Evolutionary conservation across 1,284 basidiomycete species (phyloP), one percentile per base, ranked within the genome.

Genomic region (Leccinum fallax): DNA sequence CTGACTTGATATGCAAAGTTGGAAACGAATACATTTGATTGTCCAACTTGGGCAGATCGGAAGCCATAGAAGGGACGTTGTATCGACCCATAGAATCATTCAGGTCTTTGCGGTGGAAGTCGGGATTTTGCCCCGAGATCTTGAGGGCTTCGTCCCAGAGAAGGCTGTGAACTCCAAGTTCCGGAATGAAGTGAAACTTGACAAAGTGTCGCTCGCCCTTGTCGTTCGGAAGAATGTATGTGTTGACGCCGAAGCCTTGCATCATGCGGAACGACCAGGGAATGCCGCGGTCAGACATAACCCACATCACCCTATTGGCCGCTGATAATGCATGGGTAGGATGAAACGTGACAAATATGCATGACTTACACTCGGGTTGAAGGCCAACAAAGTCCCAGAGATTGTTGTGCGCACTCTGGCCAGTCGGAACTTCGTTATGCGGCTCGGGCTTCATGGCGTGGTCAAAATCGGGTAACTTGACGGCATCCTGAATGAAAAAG

Each of bases 71-170:
- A 11, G 73, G 66, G 0, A 76, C 57, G 51, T 72, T 77, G 64
- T 86, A 83, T 59, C 78, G 80, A 19, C 83, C 82, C 0, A 82
- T 79, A 9, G 86, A 87, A 16, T 93, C 90, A 61, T 85, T 83
- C 8, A 94, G 77, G 69, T 94, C 92, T 71, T 92, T 89, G 51
- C 90, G 83, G 66, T 93, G 92, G 76, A 92, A 93, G 72, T 94
- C 87, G 58, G 89, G 89, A 73, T 92, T 89, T 70, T 91, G 91
- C 2, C 93, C 92, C n/a, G 73, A 72, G 53, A 95, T 83, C 73
- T 94, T 94, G 62, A 94, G 78, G 0, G 90, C 90, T 69, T 95
- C 93, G 64, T 95, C 93, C 92, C 93, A 95, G 11, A 88, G 78
- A n/a, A 94, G 76, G 61, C 86, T 90, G 71, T 94, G 90, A 5